Evolutionary conservation across 2,329 filamentous ascomycete species (phyloP).

Genomic region (Alternaria alternata): DNA sequence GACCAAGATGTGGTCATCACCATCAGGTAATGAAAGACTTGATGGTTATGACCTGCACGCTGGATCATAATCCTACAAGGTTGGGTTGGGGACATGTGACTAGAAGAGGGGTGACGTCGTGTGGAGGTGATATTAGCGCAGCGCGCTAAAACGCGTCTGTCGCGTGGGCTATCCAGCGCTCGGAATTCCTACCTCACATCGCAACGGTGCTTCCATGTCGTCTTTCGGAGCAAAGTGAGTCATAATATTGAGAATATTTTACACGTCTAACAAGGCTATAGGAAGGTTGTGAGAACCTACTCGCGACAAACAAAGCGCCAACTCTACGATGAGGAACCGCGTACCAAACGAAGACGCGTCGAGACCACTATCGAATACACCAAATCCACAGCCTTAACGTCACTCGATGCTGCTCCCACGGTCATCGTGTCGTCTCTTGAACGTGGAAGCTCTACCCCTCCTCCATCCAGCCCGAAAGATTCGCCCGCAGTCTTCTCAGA

Average conservation of each 20-base stretch:
- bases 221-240: slow-evolving; percentile 37
- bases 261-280: slow-evolving; percentile 26
- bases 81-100: neutral
- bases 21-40: neutral
- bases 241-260: neutral
- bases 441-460: slow-evolving; percentile 21
- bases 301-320: slow-evolving; percentile 45
- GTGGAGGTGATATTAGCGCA: slow-evolving; percentile 21
- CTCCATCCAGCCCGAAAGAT: slow-evolving; percentile 45
- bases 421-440: slow-evolving; percentile 10
- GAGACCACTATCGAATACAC: slow-evolving; percentile 19
- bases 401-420: neutral
- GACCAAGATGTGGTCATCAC: neutral
- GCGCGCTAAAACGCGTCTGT: slow-evolving; percentile 38
- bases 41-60: neutral
- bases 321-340: slow-evolving; percentile 42
- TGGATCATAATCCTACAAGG: neutral
- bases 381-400: slow-evolving; percentile 17
- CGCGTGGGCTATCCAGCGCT: slow-evolving; percentile 20
- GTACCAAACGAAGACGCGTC: slow-evolving; percentile 50
- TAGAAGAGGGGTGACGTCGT: slow-evolving; percentile 21
- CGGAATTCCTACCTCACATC: slow-evolving; percentile 13
- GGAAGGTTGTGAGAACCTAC: slow-evolving; percentile 47
- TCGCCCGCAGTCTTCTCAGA: slow-evolving; percentile 53
- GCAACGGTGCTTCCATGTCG: slow-evolving; percentile 30